These are phyloP conservation scores for Neocatenulostroma microsporum DNA, from an alignment of 2,329 filamentous ascomycete genomes.

Conservation along the genomic window DNA sequence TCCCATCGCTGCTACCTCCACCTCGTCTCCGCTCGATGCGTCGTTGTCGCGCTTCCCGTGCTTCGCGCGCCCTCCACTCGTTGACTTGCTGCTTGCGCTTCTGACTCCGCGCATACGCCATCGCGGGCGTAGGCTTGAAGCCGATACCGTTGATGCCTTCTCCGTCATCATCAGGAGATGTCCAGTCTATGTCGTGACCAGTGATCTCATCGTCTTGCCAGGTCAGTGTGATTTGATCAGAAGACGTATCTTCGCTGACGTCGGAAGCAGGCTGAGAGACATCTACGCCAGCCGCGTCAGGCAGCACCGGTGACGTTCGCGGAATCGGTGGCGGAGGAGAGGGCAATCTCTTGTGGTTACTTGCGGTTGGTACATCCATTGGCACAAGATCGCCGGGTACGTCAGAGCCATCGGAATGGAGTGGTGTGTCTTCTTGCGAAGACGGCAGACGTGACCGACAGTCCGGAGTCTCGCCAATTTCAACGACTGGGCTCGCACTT, in stretches of 20 bases:
- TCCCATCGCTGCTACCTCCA: constrained; percentile 2
- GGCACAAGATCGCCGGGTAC: too few species aligned
- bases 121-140: constrained; percentile 53
- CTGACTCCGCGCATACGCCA: constrained; percentile 50
- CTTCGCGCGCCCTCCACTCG: constrained; percentile 53
- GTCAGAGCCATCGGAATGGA: too few species aligned
- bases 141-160: constrained; percentile 58
- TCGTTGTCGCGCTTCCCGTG: constrained; percentile 50
- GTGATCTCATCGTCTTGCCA: constrained; percentile 59
- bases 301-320: too few species aligned
- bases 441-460: constrained; percentile 8
- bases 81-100: constrained; percentile 51
- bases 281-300: too few species aligned
- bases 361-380: too few species aligned
- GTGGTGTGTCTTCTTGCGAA: too few species aligned
- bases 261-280: neutral
- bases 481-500: constrained; percentile 3
- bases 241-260: neutral
- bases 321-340: too few species aligned
- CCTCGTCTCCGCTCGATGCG: constrained; percentile 45
- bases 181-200: constrained; percentile 46
- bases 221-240: constrained; percentile 26
- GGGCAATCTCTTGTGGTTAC: too few species aligned
- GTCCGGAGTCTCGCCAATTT: constrained; percentile 17
- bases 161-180: constrained; percentile 53